Evolutionary conservation across 176 grass and related monocot genomes (phyloP), one percentile per base, ranked within the genome.

Genomic region (Eremochloa ophiuroides): DNA sequence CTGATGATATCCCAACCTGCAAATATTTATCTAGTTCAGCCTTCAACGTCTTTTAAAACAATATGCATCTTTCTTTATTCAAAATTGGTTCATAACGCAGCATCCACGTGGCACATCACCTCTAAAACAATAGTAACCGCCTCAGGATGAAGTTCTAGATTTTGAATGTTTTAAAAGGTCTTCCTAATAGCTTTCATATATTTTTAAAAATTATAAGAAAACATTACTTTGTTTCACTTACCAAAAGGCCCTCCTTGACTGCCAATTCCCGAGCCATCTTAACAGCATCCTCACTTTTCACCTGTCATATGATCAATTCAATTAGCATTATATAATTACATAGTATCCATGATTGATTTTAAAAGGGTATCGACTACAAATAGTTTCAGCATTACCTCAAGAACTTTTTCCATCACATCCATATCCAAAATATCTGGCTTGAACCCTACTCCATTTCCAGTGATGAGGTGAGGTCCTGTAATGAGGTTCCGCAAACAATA

Each of bases 1-100:
- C 96, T 9, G 96, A 98, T 74, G 93, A 95, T 91, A 98, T 98
- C 23, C 96, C 96, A 20, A 98, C 94, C 89, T 97, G 77, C 17
- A 72, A 88, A 78, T 69, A 66, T 73, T 43, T 25, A 8, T 10
- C 58, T 29, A 37, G 5, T 70, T 84, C 58, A 46, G 23, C 2
- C 5, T n/a, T n/a, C n/a, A n/a, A n/a, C n/a, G n/a, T 60, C 8
- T 50, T 63, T 72, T 13, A 10, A 66, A 66, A 28, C 31, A 46
- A 46, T 40, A 7, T 65, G 42, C 3, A 8, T 25, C 7, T 9
- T 6, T 67, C 5, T 66, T 47, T 26, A 66, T 37, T 79, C 77
- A 22, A 44, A 28, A 71, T 11, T 4, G 6, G 41, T 65, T 20
- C 33, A 34, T 65, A 16, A 34, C 8, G 38, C 38, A 39, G 38